Evolutionary conservation across 208 protist genomes (phyloP).

Genomic region (Acanthamoeba lenticulata): DNA sequence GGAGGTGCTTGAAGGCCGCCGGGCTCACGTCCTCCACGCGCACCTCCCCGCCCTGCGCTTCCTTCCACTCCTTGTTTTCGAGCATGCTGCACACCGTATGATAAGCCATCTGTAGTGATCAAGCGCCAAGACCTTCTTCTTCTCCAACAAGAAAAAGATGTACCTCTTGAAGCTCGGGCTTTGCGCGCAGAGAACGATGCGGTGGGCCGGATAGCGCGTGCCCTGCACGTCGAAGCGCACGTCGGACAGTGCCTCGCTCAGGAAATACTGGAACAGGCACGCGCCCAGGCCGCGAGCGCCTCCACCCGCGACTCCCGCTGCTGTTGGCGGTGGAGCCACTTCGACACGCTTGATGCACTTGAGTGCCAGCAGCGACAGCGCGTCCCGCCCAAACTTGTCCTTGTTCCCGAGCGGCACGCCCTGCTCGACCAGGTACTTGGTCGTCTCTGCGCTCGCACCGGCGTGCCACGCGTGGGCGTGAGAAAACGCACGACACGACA

Average conservation of each 20-base stretch:
- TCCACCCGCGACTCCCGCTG: no score
- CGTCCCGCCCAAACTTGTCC: not conserved
- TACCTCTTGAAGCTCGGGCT: constrained; percentile 1
- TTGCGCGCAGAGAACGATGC: not conserved
- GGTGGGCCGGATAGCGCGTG: not conserved
- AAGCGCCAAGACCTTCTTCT: not conserved
- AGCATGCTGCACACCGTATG: constrained; percentile 1
- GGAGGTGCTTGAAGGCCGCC: not conserved
- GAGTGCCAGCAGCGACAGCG: not conserved
- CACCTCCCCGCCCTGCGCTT: not conserved
- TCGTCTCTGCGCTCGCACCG: not conserved
- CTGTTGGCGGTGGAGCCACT: not conserved
- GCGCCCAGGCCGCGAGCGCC: not conserved
- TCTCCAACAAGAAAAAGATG: not conserved
- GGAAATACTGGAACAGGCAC: not conserved
- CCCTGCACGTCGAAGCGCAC: not conserved
- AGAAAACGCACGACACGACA: not conserved
- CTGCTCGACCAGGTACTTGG: not conserved
- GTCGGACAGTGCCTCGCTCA: not conserved
- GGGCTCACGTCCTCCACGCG: not conserved
- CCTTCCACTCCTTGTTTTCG: not conserved
- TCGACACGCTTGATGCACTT: not conserved
- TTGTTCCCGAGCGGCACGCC: not conserved
- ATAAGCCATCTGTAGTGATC: not conserved
- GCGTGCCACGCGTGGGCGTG: not conserved